Evolutionary conservation across 768 basidiomycete genomes (phyloP).

Genomic region (Tulasnella sp.): DNA sequence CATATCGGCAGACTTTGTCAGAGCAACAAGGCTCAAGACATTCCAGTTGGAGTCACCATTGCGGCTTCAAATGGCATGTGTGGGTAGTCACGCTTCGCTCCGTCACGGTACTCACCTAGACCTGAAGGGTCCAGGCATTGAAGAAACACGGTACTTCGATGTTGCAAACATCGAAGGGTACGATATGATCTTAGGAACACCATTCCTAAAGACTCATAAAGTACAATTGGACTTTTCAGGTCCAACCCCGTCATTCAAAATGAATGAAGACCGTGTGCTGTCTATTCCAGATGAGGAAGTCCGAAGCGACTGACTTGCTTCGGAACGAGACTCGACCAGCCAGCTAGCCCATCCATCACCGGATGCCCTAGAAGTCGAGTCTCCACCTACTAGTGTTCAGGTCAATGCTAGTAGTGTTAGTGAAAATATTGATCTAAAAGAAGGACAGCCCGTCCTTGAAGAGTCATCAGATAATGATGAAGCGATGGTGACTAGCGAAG

Average conservation of each 20-base stretch:
- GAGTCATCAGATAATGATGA: no score
- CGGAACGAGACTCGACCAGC: not conserved
- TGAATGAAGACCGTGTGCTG: not conserved
- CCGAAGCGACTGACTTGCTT: not conserved
- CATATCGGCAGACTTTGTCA: not conserved
- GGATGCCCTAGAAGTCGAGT: no score
- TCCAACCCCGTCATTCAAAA: no score
- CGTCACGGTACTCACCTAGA: not conserved
- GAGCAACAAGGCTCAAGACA: not conserved
- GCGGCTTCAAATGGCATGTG: not conserved
- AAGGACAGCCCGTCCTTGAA: no score
- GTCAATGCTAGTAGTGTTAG: not conserved
- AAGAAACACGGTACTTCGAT: not conserved
- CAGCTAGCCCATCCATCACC: no score
- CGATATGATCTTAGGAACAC: not conserved
- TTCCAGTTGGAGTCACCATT: not conserved
- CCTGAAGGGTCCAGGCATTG: not conserved
- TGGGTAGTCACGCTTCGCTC: not conserved
- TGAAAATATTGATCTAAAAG: not conserved
- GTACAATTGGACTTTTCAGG: no score
- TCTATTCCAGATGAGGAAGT: not conserved
- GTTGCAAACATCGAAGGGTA: not conserved
- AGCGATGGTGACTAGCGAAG: no score
- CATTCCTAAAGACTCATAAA: not conserved
- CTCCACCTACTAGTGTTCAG: not conserved